Percentiles rank a stretch among this genome's conserved stretches.
Conservation (phyloP, 2,329 filamentous ascomycete genomes). For the Elsinoe arachidis region DNA sequence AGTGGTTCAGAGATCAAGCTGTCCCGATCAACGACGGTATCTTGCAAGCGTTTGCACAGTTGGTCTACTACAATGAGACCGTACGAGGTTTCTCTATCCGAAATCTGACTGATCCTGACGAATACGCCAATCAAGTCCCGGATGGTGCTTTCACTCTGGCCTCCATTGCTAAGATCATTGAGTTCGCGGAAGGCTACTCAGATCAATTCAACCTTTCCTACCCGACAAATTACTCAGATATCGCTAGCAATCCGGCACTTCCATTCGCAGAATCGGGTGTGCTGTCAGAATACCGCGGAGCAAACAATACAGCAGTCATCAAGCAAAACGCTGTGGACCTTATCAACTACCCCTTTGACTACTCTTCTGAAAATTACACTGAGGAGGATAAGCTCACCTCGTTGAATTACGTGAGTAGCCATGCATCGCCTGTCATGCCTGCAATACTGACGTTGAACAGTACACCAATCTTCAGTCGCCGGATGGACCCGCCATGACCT, state of each 20-base stretch:
- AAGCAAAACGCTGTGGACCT: conserved; percentile 66
- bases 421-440: background rate
- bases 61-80: conserved; percentile 52
- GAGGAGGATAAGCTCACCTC: conserved; percentile 37
- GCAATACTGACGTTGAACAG: conserved; percentile 5
- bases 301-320: conserved; percentile 28
- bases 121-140: conserved; percentile 52
- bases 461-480: conserved; percentile 55
- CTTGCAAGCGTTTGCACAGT: conserved; percentile 52
- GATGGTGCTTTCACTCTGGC: conserved; percentile 17
- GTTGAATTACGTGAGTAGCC: conserved; percentile 45
- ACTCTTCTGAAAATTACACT: conserved; percentile 36
- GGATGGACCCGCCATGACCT: conserved; percentile 65
- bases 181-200: conserved; percentile 15
- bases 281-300: conserved; percentile 15
- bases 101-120: conserved; percentile 66
- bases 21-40: conserved; percentile 57
- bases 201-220: conserved; percentile 15
- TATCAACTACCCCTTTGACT: conserved; percentile 53
- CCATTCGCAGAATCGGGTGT: conserved; percentile 17
- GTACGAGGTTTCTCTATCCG: conserved; percentile 41
- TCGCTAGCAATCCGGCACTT: conserved; percentile 15
- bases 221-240: conserved; percentile 15
- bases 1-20: conserved; percentile 46
- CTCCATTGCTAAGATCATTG: conserved; percentile 17